Conservation (phyloP, 1,139 yeast genomes). For the Taphrina betulina region DNA sequence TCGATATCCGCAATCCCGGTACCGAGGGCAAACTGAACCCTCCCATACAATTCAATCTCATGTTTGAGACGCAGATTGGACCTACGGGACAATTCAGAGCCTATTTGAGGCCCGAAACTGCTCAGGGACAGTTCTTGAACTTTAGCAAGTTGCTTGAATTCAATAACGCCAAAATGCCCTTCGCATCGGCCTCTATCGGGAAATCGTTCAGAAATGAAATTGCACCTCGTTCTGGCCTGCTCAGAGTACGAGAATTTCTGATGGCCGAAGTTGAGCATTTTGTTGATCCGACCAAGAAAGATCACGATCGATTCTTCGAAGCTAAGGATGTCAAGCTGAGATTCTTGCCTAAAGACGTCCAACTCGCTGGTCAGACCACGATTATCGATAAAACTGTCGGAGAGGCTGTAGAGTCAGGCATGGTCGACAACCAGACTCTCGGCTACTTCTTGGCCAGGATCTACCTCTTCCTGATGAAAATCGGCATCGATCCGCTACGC, state of each 20-base stretch:
- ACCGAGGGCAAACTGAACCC: slow-evolving; percentile 82
- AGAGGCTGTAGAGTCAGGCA: slow-evolving; percentile 80
- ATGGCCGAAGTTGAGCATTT: slow-evolving; percentile 99
- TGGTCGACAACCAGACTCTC: slow-evolving; percentile 94
- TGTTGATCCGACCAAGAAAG: slow-evolving; percentile 87
- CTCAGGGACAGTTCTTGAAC: slow-evolving; percentile 98
- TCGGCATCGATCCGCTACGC: slow-evolving; percentile 82
- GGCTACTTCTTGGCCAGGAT: slow-evolving; percentile 97
- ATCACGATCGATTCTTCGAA: slow-evolving; percentile 74
- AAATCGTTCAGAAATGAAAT: slow-evolving; percentile 98
- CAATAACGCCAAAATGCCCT: slow-evolving; percentile 96
- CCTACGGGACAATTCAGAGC: slow-evolving; percentile 97
- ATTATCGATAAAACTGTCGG: slow-evolving; percentile 69
- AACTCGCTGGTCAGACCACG: slow-evolving; percentile 77
- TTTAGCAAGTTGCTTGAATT: slow-evolving; percentile 88
- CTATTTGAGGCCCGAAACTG: slow-evolving; percentile 96
- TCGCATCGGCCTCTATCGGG: slow-evolving; percentile 98
- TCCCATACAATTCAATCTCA: slow-evolving; percentile 93
- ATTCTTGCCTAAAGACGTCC: slow-evolving; percentile 82
- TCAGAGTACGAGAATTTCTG: slow-evolving; percentile 96
- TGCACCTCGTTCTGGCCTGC: slow-evolving; percentile 94
- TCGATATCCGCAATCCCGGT: slow-evolving; percentile 84
- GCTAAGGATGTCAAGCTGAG: slow-evolving; percentile 69
- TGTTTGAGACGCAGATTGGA: slow-evolving; percentile 99
- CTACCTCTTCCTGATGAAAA: slow-evolving; percentile 73